phyloP scores from a whole-genome alignment of 2,329 filamentous ascomycete species.

The Xylariaceae sp. region DNA sequence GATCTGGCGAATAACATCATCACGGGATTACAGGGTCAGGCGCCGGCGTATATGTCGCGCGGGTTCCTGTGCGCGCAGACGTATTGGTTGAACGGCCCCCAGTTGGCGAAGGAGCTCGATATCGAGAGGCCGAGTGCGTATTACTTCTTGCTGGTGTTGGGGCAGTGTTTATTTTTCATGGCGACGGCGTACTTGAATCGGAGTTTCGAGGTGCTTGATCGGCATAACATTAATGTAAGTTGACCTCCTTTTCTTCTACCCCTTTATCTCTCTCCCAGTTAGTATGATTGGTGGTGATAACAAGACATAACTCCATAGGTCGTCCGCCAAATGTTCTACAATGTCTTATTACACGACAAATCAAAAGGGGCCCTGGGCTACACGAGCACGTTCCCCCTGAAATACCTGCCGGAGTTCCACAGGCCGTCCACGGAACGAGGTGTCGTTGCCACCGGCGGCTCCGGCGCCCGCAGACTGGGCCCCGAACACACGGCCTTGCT shows the following conservation, averaged over 20 bases:
- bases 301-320: constrained; percentile 19
- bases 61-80: constrained; percentile 64
- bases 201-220: constrained; percentile 36
- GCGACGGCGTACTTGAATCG: constrained; percentile 44
- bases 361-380: constrained; percentile 54
- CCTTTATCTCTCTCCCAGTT: not conserved
- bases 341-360: constrained; percentile 57
- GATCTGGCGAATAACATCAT: constrained; percentile 73
- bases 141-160: constrained; percentile 55
- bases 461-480: constrained; percentile 29
- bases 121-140: constrained; percentile 52
- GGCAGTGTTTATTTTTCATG: constrained; percentile 64
- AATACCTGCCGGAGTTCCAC: constrained; percentile 54
- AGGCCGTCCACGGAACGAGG: constrained; percentile 34
- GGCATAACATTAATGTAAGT: constrained; percentile 45
- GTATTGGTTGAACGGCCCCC: constrained; percentile 64
- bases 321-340: constrained; percentile 53
- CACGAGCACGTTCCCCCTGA: constrained; percentile 63
- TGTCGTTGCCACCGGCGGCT: constrained; percentile 25
- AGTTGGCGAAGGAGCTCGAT: constrained; percentile 54
- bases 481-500: constrained; percentile 31
- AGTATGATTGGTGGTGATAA: not conserved
- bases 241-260: not conserved
- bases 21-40: constrained; percentile 57
- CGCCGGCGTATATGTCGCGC: constrained; percentile 60